Percentiles rank a stretch among this genome's conserved stretches.
Conservation (phyloP, 2,329 filamentous ascomycete genomes). For the Hypoxylon sp. region DNA sequence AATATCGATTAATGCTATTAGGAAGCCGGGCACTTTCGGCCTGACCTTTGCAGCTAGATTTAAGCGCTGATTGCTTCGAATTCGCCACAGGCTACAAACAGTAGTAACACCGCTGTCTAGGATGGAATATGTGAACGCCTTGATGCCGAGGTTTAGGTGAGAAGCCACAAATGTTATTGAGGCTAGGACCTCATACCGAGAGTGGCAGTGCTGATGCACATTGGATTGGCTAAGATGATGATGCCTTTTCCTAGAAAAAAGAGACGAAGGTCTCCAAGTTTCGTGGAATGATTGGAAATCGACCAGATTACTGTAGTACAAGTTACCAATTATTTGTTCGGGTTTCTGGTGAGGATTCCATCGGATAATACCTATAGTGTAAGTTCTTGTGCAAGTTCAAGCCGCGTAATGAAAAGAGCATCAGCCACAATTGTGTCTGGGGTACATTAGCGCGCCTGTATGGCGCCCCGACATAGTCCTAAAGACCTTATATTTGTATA, state of each 20-base stretch:
- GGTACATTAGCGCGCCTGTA: too few species aligned
- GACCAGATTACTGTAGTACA: too few species aligned
- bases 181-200: conserved; percentile 16
- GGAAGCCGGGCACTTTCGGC: not conserved
- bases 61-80: conserved; percentile 8
- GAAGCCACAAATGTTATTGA: conserved; percentile 6
- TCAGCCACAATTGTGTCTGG: conserved; percentile 11
- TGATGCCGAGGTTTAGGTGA: conserved; percentile 2
- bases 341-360: too few species aligned
- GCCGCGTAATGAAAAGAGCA: conserved; percentile 26
- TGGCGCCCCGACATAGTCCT: too few species aligned
- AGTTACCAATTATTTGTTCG: too few species aligned
- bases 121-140: not conserved
- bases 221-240: not conserved
- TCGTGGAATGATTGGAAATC: not conserved
- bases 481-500: too few species aligned
- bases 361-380: too few species aligned
- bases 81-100: not conserved
- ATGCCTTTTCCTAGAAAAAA: not conserved
- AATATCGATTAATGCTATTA: not conserved
- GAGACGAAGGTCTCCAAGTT: not conserved
- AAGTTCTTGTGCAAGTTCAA: conserved; percentile 4
- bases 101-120: not conserved
- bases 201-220: conserved; percentile 25
- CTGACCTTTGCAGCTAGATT: not conserved